Evolutionary conservation across 352 stramenopile genomes (phyloP).

Genomic region (Globisporangium recalcitrans): DNA sequence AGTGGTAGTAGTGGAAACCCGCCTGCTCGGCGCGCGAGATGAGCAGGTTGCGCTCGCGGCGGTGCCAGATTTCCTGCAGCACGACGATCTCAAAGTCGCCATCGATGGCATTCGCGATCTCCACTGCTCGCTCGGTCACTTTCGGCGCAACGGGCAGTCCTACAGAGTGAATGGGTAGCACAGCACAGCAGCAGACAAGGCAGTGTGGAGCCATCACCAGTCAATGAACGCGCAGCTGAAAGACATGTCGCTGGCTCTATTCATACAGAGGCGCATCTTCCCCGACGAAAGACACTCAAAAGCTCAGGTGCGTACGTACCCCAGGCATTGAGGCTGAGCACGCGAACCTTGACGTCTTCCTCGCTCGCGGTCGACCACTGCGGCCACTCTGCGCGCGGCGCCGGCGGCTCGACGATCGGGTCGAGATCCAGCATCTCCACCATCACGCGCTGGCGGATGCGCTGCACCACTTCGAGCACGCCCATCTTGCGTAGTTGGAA

Average conservation of each 20-base stretch:
- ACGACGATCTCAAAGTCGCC: slow-evolving; percentile 70
- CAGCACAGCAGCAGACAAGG: not conserved
- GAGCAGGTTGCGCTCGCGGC: slow-evolving; percentile 71
- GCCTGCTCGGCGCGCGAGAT: slow-evolving; percentile 48
- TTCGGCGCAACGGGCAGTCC: slow-evolving; percentile 64
- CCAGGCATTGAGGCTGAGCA: slow-evolving; percentile 78
- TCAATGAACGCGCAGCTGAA: not conserved
- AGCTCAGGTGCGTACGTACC: slow-evolving; percentile 29
- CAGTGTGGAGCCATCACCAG: not conserved
- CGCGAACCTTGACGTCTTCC: slow-evolving; percentile 33
- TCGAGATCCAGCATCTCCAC: slow-evolving; percentile 58
- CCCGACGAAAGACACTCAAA: not conserved
- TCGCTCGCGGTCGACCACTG: slow-evolving; percentile 20
- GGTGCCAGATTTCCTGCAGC: slow-evolving; percentile 80
- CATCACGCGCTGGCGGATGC: slow-evolving; percentile 48
- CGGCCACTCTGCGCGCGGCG: slow-evolving; percentile 32
- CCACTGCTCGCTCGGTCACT: slow-evolving; percentile 51
- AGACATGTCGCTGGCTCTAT: slow-evolving; percentile 3
- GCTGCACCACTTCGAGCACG: slow-evolving; percentile 26
- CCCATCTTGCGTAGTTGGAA: slow-evolving; percentile 21
- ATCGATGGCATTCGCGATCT: slow-evolving; percentile 68
- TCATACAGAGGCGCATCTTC: not conserved
- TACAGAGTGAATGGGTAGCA: slow-evolving; percentile 11
- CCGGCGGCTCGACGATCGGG: slow-evolving; percentile 36
- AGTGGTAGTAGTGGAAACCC: slow-evolving; percentile 77